Evolutionary conservation across 805 yeast species (phyloP), one percentile per base, ranked within the genome.

Genomic region (Kuraishia piskuri): DNA sequence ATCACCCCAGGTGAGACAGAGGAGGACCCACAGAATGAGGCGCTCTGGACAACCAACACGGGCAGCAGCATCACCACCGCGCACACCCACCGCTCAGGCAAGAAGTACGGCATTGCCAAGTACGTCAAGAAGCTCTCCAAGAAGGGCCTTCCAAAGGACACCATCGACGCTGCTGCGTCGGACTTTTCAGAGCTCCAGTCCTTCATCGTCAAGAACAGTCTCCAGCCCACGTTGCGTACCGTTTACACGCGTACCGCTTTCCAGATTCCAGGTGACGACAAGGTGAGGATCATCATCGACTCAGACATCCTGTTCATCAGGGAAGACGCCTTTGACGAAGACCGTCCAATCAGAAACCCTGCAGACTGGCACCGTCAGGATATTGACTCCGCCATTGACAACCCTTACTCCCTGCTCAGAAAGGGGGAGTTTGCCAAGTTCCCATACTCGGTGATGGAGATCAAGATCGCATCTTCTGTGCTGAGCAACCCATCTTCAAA

Each of bases 251-350:
- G 98, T 68, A 88, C 96, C 5, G 98, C 98, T 2, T 92, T 94
- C 75, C 97, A 92, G 75, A 92, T 92, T 61, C 99, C 99, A 2
- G 97, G 97, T 55, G 98, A 94, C 67, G 95, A 91, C 67, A 81
- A 92, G 63, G 86, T 91, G 44, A 83, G 98, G 66, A 84, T 94
- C 56, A 84, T 88, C 48, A 88, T 92, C 58, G 98, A 92, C 70
- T 86, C 95, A 17, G 94, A 94, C 66, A 82, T 94, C 54, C 65
- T 84, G 52, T 91, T 88, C 65, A 84, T 92, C 56, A 82, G 98
- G 61, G 99, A 92, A 67, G 98, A 92, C 67, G 71, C 92, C 0
- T 86, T 92, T 64, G 96, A 91, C 68, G 70, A 76, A 48, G 83
- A 82, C 58, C 79, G 91, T 60, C 98, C 99, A 19, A 86, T 90